Evolutionary conservation across 2,329 filamentous ascomycete species (phyloP), one percentile per base, ranked within the genome.

Genomic region (Xylaria sp.): DNA sequence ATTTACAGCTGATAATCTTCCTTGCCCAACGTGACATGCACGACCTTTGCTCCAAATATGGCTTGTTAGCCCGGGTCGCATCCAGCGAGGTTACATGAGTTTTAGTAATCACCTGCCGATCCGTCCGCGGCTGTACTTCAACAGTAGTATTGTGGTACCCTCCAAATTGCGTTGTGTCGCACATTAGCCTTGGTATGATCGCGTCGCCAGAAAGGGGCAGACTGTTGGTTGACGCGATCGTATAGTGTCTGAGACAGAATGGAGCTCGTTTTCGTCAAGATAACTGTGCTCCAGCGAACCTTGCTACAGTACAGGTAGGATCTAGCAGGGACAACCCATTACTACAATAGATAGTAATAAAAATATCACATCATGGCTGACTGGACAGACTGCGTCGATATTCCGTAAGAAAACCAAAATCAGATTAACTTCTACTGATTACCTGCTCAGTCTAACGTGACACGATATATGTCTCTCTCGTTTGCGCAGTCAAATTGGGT

Each of bases 61-160:
- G n/a, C n/a, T 25, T 65, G 66, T 66, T 67, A 18, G 60, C 28
- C 43, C 50, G 34, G 60, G 57, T 63, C 52, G 55, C 58, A 56
- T 55, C 18, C 13, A 43, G 28, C 56, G 41, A 39, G 46, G 66
- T 69, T 66, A 66, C 68, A 70, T 69, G 60, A 58, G 23, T 52
- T 69, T 71, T 71, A 71, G 69, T 71, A 70, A 70, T 71, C 64
- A n/a, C 15, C 52, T 64, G 67, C 58, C 60, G 66, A 71, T 69
- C 68, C 30, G 56, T 69, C 57, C 63, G 63, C 60, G 48, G 62
- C 66, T 61, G 50, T 56, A 39, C 52, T 60, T 46, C 34, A 61
- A 53, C 48, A 45, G 28, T 28, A 63, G 34, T 36, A 60, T 65
- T 63, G 63, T 67, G 60, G 60, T 36, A 66, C 58, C 62, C 62